phyloP scores from a whole-genome alignment of 2,329 filamentous ascomycete species.

The Neoscytalidium dimidiatum region DNA sequence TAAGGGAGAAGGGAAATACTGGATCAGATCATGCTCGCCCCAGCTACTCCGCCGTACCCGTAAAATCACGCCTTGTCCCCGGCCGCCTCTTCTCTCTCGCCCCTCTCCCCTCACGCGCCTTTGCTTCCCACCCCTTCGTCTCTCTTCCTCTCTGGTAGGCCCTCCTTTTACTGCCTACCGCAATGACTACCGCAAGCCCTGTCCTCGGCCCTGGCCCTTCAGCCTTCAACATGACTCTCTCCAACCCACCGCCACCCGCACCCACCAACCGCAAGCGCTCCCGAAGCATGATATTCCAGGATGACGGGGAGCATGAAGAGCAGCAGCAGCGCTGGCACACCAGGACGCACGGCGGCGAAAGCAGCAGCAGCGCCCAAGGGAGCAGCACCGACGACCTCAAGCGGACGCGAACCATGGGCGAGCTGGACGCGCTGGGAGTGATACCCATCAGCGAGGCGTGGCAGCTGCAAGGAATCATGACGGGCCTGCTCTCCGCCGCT shows the following conservation, averaged over 20 bases:
- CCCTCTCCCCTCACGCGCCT: background rate
- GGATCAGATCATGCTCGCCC: constrained; percentile 13
- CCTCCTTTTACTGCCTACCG: background rate
- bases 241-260: background rate
- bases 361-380: background rate
- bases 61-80: constrained; percentile 1
- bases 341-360: background rate
- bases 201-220: background rate
- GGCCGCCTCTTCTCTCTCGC: background rate
- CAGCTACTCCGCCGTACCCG: background rate
- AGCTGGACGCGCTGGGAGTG: constrained; percentile 37
- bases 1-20: background rate
- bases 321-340: background rate
- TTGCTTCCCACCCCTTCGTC: background rate
- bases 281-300: constrained; percentile 7
- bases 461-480: constrained; percentile 30
- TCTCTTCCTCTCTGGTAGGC: background rate
- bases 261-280: constrained; percentile 15
- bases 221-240: background rate
- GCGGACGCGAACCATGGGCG: constrained; percentile 36
- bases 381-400: constrained; percentile 26
- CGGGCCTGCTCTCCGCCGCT: background rate
- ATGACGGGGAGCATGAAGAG: background rate
- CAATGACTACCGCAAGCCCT: background rate
- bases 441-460: constrained; percentile 33